Percentiles rank a stretch among this genome's conserved stretches.
Evolutionary conservation across 305 asterid species (phyloP).

Genomic region (Fraxinus platypoda): DNA sequence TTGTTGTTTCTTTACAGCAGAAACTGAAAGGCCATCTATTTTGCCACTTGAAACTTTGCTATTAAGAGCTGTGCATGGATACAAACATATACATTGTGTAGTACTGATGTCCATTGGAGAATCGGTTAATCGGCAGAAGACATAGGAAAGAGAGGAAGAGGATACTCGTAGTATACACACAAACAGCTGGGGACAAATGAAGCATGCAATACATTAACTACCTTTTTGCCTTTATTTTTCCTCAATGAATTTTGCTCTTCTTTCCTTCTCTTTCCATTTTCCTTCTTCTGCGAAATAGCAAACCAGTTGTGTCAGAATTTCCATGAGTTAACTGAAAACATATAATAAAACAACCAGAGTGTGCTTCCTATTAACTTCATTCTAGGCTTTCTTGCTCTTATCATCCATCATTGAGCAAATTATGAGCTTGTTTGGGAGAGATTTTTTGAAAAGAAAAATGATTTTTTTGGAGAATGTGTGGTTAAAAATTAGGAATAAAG

Average conservation of each 20-base stretch:
- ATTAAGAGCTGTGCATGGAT: background rate
- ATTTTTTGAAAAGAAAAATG: background rate
- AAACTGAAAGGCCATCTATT: background rate
- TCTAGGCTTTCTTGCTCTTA: background rate
- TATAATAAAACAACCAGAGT: background rate
- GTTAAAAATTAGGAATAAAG: background rate
- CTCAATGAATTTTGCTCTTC: constrained; percentile 61
- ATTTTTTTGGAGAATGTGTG: background rate
- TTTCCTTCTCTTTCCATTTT: constrained; percentile 83
- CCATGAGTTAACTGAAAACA: constrained; percentile 11
- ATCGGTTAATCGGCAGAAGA: background rate
- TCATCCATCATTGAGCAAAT: constrained; percentile 4
- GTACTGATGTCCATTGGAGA: background rate
- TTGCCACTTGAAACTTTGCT: background rate
- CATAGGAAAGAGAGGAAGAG: constrained; percentile 3
- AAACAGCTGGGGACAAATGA: constrained; percentile 10
- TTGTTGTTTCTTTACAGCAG: background rate
- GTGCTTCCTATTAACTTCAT: background rate
- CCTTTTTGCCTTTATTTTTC: constrained; percentile 83
- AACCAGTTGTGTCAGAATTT: constrained; percentile 25
- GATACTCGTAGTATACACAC: background rate
- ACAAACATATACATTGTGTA: background rate
- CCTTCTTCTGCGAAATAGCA: constrained; percentile 70
- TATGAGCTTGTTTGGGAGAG: background rate
- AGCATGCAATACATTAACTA: constrained; percentile 24